These are phyloP conservation scores for Lepidium campestre DNA, from an alignment of 441 rosid genomes.

Conservation along the genomic window DNA sequence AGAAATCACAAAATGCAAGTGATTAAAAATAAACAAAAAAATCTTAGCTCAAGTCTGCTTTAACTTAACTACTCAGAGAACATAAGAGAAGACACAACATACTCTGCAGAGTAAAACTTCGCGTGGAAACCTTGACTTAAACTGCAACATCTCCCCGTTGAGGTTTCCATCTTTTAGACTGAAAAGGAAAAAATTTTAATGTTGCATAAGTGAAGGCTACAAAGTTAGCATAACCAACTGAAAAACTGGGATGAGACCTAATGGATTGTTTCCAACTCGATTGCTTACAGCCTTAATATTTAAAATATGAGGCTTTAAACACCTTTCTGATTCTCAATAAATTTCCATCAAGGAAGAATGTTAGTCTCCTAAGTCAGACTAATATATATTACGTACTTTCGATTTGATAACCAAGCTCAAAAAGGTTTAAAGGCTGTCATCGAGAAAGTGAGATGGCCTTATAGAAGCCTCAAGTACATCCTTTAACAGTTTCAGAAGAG, in stretches of 20 bases:
- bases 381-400: neutral
- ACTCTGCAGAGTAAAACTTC: conserved; percentile 98
- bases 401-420: neutral
- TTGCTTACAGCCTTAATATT: neutral
- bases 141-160: conserved; percentile 85
- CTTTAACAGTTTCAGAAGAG: neutral
- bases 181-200: conserved; percentile 27
- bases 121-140: conserved; percentile 91
- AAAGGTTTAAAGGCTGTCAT: neutral
- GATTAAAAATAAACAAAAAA: neutral
- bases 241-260: neutral
- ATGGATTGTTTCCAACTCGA: neutral
- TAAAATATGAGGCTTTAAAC: neutral
- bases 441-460: neutral
- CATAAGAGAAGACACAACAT: conserved; percentile 25
- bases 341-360: neutral
- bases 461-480: neutral
- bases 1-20: neutral
- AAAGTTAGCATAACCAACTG: neutral
- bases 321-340: neutral
- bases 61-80: neutral
- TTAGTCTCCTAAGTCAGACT: neutral
- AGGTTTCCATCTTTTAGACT: conserved; percentile 93
- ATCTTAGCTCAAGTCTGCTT: neutral
- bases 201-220: neutral